Evolutionary conservation across 2,329 filamentous ascomycete species (phyloP).

Genomic region (Fusarium falciforme): DNA sequence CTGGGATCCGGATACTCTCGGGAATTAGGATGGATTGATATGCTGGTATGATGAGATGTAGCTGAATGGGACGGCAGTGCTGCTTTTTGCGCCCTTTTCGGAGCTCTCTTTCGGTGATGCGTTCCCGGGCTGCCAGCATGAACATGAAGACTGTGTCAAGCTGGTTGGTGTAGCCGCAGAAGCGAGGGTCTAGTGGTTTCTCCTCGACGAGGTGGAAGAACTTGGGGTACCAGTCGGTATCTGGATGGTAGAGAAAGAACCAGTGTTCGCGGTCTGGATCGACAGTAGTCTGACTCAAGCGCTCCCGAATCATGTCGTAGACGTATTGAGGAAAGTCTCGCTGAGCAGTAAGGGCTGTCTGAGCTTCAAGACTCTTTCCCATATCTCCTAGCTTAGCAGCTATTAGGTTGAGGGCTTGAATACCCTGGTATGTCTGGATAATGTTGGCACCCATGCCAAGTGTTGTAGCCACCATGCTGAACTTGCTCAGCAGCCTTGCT

Average conservation of each 20-base stretch:
- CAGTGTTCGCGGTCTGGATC: constrained; percentile 49
- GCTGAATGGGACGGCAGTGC: constrained; percentile 36
- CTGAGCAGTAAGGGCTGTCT: constrained; percentile 52
- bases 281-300: constrained; percentile 47
- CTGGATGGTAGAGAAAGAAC: constrained; percentile 56
- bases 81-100: constrained; percentile 39
- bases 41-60: constrained; percentile 54
- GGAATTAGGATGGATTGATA: constrained; percentile 53
- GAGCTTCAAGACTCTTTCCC: constrained; percentile 47
- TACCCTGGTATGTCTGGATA: constrained; percentile 50
- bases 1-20: constrained; percentile 50
- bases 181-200: constrained; percentile 48
- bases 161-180: constrained; percentile 55
- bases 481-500: constrained; percentile 46
- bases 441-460: constrained; percentile 50
- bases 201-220: constrained; percentile 53
- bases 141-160: constrained; percentile 55
- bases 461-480: constrained; percentile 46
- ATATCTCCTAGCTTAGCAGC: constrained; percentile 51
- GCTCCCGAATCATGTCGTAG: constrained; percentile 51
- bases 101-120: constrained; percentile 41
- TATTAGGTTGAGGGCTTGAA: constrained; percentile 51
- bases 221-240: constrained; percentile 55
- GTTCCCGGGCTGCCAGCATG: constrained; percentile 50
- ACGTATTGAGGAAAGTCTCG: constrained; percentile 52